Percentiles rank a stretch among this genome's conserved stretches.
Evolutionary conservation across 495 filamentous ascomycete genomes (phyloP).

Genomic region (Aspergillus cavernicola): DNA sequence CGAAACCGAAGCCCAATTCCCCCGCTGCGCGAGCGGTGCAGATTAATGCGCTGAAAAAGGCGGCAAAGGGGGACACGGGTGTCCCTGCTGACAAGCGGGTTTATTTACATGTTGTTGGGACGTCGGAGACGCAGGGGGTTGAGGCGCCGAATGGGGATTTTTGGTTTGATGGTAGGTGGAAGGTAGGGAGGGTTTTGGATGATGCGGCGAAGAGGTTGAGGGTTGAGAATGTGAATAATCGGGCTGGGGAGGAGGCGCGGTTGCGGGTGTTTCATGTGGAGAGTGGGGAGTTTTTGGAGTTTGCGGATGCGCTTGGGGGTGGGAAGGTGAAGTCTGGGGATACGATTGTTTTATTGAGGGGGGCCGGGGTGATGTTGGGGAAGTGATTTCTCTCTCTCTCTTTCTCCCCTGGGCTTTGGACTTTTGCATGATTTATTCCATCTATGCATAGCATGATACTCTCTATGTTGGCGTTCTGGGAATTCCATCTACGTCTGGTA

Average conservation of each 20-base stretch:
- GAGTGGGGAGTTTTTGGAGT: slow-evolving; percentile 77
- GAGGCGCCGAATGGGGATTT: slow-evolving; percentile 77
- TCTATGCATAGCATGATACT: slow-evolving; percentile 11
- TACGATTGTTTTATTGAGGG: slow-evolving; percentile 83
- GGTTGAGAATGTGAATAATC: slow-evolving; percentile 86
- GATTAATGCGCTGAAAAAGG: slow-evolving; percentile 72
- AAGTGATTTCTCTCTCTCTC: slow-evolving; percentile 22
- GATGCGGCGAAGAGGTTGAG: slow-evolving; percentile 76
- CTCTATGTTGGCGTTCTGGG: slow-evolving; percentile 4
- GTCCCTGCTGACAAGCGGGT: slow-evolving; percentile 74
- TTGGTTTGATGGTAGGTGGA: slow-evolving; percentile 84
- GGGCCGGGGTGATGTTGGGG: slow-evolving; percentile 62
- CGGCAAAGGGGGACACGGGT: slow-evolving; percentile 83
- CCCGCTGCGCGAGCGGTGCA: slow-evolving; percentile 57
- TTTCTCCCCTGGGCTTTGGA: slow-evolving; percentile 1
- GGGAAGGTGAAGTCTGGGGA: slow-evolving; percentile 73
- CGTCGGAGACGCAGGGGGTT: slow-evolving; percentile 71
- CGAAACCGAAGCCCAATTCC: slow-evolving; percentile 58
- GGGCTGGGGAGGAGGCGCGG: slow-evolving; percentile 71
- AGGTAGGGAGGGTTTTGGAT: slow-evolving; percentile 82
- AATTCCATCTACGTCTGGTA: background rate
- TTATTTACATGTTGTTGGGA: slow-evolving; percentile 76
- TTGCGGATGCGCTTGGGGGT: slow-evolving; percentile 67
- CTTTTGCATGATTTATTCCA: background rate
- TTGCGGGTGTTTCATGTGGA: slow-evolving; percentile 90